phyloP scores from a whole-genome alignment of 2,329 filamentous ascomycete genomes.

The Exophiala sideris region DNA sequence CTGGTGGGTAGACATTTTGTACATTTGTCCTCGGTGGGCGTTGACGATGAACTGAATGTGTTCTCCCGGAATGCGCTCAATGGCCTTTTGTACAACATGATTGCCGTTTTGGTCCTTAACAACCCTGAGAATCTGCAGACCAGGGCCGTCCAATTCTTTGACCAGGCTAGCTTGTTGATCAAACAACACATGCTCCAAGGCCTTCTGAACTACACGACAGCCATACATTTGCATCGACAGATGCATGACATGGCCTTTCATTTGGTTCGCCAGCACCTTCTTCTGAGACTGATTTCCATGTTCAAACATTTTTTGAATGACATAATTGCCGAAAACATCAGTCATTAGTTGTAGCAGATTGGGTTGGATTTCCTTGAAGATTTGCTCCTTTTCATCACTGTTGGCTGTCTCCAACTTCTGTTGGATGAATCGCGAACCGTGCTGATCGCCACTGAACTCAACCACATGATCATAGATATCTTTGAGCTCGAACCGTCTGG shows the following conservation, averaged over 20 bases:
- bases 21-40: slow-evolving; percentile 72
- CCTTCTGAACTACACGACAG: slow-evolving; percentile 94
- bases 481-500: slow-evolving; percentile 75
- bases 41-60: slow-evolving; percentile 84
- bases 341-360: slow-evolving; percentile 89
- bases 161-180: slow-evolving; percentile 85
- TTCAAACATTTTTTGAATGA: slow-evolving; percentile 96
- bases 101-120: slow-evolving; percentile 90
- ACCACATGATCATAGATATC: slow-evolving; percentile 85
- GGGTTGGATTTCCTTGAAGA: slow-evolving; percentile 81
- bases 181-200: slow-evolving; percentile 83
- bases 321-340: slow-evolving; percentile 96
- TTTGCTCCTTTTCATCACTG: slow-evolving; percentile 88
- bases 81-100: slow-evolving; percentile 92
- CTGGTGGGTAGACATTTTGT: slow-evolving; percentile 69
- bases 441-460: slow-evolving; percentile 93
- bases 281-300: slow-evolving; percentile 94
- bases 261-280: slow-evolving; percentile 75
- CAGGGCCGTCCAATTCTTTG: slow-evolving; percentile 81
- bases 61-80: slow-evolving; percentile 72
- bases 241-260: slow-evolving; percentile 78
- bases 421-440: slow-evolving; percentile 94
- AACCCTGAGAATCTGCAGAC: slow-evolving; percentile 69
- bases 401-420: slow-evolving; percentile 87
- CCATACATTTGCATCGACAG: slow-evolving; percentile 88